These are phyloP conservation scores for Zopfia rhizophila DNA, from an alignment of 2,329 filamentous ascomycete species.

Conservation along the genomic window DNA sequence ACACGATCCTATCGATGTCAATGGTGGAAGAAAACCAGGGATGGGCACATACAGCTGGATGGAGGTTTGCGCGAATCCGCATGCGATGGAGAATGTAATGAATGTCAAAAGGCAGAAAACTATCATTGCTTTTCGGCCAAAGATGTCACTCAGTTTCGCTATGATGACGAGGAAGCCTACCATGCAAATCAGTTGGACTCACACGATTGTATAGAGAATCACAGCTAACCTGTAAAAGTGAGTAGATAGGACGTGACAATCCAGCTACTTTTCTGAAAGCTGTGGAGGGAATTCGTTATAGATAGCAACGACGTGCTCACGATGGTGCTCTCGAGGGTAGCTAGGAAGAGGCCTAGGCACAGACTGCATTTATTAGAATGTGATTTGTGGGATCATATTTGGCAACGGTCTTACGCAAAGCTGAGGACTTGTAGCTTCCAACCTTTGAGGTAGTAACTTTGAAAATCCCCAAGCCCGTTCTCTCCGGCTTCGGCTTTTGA, in stretches of 20 bases:
- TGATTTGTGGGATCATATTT: too few species aligned
- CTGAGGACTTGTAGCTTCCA: slow-evolving; percentile 1
- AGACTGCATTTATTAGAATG: too few species aligned
- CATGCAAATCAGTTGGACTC: background rate
- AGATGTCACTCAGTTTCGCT: slow-evolving; percentile 53
- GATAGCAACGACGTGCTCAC: slow-evolving; percentile 31
- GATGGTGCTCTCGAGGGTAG: slow-evolving; percentile 2
- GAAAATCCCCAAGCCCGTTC: slow-evolving; percentile 2
- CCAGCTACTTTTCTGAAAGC: slow-evolving; percentile 43
- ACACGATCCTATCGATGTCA: slow-evolving; percentile 44
- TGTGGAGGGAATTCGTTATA: slow-evolving; percentile 42
- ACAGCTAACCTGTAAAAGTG: slow-evolving; percentile 41
- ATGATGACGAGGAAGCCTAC: slow-evolving; percentile 39
- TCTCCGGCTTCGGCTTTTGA: too few species aligned
- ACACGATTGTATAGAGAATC: slow-evolving; percentile 43
- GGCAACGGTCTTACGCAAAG: slow-evolving; percentile 7
- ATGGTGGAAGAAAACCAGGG: background rate
- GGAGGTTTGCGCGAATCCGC: slow-evolving; percentile 40
- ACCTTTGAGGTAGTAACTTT: slow-evolving; percentile 1
- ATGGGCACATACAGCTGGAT: slow-evolving; percentile 36
- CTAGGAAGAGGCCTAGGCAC: slow-evolving; percentile 5
- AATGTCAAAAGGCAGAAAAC: slow-evolving; percentile 51
- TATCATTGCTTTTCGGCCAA: slow-evolving; percentile 58
- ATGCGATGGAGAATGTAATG: slow-evolving; percentile 54
- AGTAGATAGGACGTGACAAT: slow-evolving; percentile 44